These are phyloP conservation scores for Ceratocystis diversiconidia DNA, from an alignment of 2,329 filamentous ascomycete genomes.

Conservation along the genomic window DNA sequence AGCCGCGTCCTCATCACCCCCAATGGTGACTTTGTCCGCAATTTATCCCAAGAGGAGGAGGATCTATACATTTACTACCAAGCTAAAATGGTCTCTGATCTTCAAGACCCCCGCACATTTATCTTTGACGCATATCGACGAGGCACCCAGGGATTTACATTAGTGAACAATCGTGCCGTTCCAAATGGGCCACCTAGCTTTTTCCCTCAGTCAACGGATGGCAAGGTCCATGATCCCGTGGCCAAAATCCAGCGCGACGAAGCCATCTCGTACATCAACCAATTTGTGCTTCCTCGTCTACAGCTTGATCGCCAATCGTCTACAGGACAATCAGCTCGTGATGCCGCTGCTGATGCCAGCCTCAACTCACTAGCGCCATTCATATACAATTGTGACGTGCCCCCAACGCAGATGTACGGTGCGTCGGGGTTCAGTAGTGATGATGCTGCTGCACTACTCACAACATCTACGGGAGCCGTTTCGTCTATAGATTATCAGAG, in stretches of 20 bases:
- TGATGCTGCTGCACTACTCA: slow-evolving; percentile 2
- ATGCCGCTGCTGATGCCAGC: slow-evolving; percentile 29
- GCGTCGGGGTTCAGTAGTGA: slow-evolving; percentile 2
- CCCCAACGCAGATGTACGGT: background rate
- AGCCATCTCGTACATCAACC: slow-evolving; percentile 53
- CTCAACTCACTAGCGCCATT: slow-evolving; percentile 41
- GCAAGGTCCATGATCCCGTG: slow-evolving; percentile 41
- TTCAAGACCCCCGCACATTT: slow-evolving; percentile 41
- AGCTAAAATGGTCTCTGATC: slow-evolving; percentile 36
- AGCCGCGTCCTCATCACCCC: slow-evolving; percentile 59
- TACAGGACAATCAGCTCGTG: background rate
- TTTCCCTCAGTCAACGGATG: slow-evolving; percentile 37
- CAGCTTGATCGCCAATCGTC: background rate
- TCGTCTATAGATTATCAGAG: slow-evolving; percentile 24
- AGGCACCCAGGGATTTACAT: slow-evolving; percentile 37
- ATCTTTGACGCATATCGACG: slow-evolving; percentile 31
- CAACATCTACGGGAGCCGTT: slow-evolving; percentile 21
- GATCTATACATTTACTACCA: slow-evolving; percentile 57
- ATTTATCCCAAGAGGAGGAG: slow-evolving; percentile 54
- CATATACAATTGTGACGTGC: slow-evolving; percentile 2
- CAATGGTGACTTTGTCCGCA: slow-evolving; percentile 61
- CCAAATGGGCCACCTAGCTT: slow-evolving; percentile 49
- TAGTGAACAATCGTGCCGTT: slow-evolving; percentile 50
- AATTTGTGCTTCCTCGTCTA: slow-evolving; percentile 46
- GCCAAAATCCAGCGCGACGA: slow-evolving; percentile 53